These are phyloP conservation scores for Metschnikowia hibisci DNA, from an alignment of 805 yeast species.

Conservation along the genomic window DNA sequence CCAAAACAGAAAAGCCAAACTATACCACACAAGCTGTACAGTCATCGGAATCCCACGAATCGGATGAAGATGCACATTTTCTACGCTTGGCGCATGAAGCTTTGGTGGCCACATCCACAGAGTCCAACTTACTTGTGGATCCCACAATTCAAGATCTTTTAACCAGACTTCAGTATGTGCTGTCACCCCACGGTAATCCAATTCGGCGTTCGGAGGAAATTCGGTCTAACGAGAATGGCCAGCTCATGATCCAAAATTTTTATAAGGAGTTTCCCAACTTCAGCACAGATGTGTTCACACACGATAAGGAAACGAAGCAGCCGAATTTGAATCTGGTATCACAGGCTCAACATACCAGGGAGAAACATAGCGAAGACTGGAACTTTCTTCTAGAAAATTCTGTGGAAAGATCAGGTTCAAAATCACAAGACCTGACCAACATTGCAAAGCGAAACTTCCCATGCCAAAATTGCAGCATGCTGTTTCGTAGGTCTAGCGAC, in stretches of 20 bases:
- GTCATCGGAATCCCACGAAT: neutral
- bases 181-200: slow-evolving; percentile 55
- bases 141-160: slow-evolving; percentile 62
- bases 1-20: neutral
- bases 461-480: slow-evolving; percentile 58
- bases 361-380: slow-evolving; percentile 29
- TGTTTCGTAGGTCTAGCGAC: slow-evolving; percentile 66
- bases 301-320: slow-evolving; percentile 5
- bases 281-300: slow-evolving; percentile 37
- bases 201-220: slow-evolving; percentile 31
- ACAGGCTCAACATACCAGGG: slow-evolving; percentile 5
- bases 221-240: slow-evolving; percentile 37
- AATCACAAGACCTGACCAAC: neutral
- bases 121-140: slow-evolving; percentile 45
- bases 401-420: neutral
- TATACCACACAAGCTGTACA: neutral
- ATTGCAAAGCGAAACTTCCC: slow-evolving; percentile 38
- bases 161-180: slow-evolving; percentile 54
- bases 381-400: slow-evolving; percentile 24
- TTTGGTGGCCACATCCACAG: slow-evolving; percentile 46
- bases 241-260: slow-evolving; percentile 39
- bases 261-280: slow-evolving; percentile 42
- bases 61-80: slow-evolving; percentile 51
- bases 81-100: slow-evolving; percentile 61
- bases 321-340: neutral